Evolutionary conservation across 805 yeast genomes (phyloP).

Genomic region (Diddensiella caesifluorescens): DNA sequence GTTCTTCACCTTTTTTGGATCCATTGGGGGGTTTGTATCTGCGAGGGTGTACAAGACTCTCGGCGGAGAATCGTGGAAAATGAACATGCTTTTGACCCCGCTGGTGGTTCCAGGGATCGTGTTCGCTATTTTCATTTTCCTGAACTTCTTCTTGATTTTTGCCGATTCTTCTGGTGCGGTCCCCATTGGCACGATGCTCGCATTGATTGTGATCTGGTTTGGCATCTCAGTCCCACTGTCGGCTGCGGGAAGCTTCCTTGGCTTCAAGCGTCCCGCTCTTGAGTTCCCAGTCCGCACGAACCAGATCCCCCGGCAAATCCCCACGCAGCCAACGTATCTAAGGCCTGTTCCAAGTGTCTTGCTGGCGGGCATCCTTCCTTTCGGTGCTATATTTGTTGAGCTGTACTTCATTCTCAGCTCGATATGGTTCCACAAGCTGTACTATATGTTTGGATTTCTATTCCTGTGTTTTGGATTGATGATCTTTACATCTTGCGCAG

Average conservation of each 20-base stretch:
- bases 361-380: constrained; percentile 87
- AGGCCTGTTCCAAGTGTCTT: constrained; percentile 60
- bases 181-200: constrained; percentile 84
- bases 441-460: constrained; percentile 96
- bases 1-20: constrained; percentile 73
- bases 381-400: constrained; percentile 91
- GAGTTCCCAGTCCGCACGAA: constrained; percentile 82
- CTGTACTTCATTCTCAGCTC: constrained; percentile 88
- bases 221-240: constrained; percentile 80
- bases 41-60: constrained; percentile 80
- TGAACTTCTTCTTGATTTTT: constrained; percentile 76
- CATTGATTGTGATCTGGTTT: constrained; percentile 80
- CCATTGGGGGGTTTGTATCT: constrained; percentile 81
- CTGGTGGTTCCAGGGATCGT: constrained; percentile 75
- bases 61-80: constrained; percentile 89
- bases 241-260: constrained; percentile 72
- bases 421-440: constrained; percentile 88
- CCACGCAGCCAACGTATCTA: constrained; percentile 81
- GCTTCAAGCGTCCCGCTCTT: constrained; percentile 54
- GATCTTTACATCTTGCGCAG: constrained; percentile 73
- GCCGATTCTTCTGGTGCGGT: constrained; percentile 90
- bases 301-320: constrained; percentile 95
- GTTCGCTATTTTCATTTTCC: constrained; percentile 55
- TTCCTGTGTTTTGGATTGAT: constrained; percentile 82
- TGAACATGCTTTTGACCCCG: constrained; percentile 79